Evolutionary conservation across 495 filamentous ascomycete genomes (phyloP), one percentile per base, ranked within the genome.

Genomic region (Aspergillus egyptiacus): DNA sequence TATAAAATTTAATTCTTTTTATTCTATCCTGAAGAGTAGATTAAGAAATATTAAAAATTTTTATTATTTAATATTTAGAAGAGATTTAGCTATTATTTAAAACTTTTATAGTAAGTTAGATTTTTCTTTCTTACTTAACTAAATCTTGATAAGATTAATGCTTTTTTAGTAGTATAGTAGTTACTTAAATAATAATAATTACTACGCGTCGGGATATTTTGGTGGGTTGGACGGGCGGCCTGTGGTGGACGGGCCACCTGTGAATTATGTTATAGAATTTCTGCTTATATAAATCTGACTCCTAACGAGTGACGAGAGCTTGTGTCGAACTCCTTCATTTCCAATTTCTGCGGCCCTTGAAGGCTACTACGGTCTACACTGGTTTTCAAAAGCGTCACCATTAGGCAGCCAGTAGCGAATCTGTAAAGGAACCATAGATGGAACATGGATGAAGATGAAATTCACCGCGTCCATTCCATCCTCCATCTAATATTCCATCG

Each of bases 401-500:
- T n/a, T n/a, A n/a, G n/a, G n/a, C n/a, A n/a, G n/a, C n/a, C n/a
- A n/a, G n/a, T n/a, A n/a, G n/a, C n/a, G n/a, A n/a, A n/a, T n/a
- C n/a, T n/a, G n/a, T n/a, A n/a, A n/a, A n/a, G n/a, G n/a, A n/a
- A n/a, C n/a, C 9, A 7, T n/a, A n/a, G n/a, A 17, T 20, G 32
- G 20, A 45, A 47, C 19, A 69, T 69, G 66, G 66, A 72, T 14
- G 20, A 46, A 6, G 52, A 64, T 22, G 59, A 66, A 31, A 51
- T 72, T 6, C 46, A 44, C 23, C 54, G 55, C n/a, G 54, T 70
- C 2, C 56, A 67, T 50, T 61, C 64, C 0, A 59, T 63, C 4
- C 77, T 94, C 32, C 71, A 79, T 46, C 67, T 86, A 56, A 69
- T 89, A 38, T 78, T 79, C 57, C 84, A 89, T 63, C 85, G 86